These are phyloP conservation scores for Houttuynia cordata DNA, from an alignment of 164 flowering plant species.

Conservation along the genomic window DNA sequence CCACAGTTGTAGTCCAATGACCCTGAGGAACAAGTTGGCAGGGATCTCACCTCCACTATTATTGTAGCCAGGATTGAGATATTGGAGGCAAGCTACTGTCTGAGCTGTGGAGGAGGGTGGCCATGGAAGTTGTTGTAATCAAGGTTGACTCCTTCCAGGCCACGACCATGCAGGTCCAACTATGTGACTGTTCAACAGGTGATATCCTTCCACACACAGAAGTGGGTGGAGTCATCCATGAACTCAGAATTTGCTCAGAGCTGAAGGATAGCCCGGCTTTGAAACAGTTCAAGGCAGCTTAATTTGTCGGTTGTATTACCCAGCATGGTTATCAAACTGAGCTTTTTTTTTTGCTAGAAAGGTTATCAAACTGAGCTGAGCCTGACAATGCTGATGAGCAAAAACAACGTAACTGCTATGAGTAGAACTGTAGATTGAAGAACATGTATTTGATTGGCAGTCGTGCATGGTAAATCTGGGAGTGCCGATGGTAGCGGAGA, in stretches of 20 bases:
- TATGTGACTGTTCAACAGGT: constrained; percentile 7
- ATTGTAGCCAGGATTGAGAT: constrained; percentile 6
- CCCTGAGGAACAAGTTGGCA: not conserved
- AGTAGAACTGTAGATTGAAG: no score
- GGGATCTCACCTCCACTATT: constrained; percentile 13
- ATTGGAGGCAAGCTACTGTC: constrained; percentile 6
- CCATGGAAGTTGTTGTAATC: constrained; percentile 17
- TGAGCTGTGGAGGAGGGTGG: constrained; percentile 16
- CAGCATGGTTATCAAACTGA: not conserved
- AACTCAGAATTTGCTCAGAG: not conserved
- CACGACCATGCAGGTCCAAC: constrained; percentile 2
- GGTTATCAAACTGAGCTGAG: no score
- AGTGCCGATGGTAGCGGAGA: no score
- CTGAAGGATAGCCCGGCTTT: not conserved
- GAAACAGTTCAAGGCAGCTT: not conserved
- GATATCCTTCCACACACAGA: constrained; percentile 27
- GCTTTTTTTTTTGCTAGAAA: no score
- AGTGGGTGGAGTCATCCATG: constrained; percentile 21
- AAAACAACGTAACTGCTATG: no score
- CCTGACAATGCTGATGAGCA: no score
- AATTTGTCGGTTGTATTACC: not conserved
- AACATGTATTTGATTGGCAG: no score
- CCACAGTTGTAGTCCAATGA: not conserved
- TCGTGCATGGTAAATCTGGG: no score
- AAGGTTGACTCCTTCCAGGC: constrained; percentile 8